Conservation (phyloP, 2,329 filamentous ascomycete genomes). For the Didymella pomorum region DNA sequence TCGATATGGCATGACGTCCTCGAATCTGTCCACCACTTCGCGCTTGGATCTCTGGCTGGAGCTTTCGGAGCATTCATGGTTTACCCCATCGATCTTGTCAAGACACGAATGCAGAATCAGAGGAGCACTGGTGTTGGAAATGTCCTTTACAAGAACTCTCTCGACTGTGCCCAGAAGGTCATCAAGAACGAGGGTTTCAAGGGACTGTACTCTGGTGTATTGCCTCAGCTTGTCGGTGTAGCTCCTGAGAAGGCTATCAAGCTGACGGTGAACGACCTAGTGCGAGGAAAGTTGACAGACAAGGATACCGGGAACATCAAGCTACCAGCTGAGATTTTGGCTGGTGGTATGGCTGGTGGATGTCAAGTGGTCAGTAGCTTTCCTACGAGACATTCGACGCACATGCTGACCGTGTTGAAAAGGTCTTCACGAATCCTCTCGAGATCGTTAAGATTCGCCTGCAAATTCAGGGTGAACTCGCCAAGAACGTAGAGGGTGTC, state of each 20-base stretch:
- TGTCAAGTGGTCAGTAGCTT: constrained; percentile 84
- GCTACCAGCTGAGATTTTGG: constrained; percentile 76
- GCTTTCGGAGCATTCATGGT: constrained; percentile 99
- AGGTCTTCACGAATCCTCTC: constrained; percentile 96
- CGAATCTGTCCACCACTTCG: constrained; percentile 89
- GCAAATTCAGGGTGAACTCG: constrained; percentile 94
- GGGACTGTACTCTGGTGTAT: constrained; percentile 91
- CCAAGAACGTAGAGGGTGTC: constrained; percentile 82
- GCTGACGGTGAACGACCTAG: constrained; percentile 95
- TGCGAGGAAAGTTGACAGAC: constrained; percentile 77
- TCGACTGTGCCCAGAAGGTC: constrained; percentile 94
- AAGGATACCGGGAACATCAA: constrained; percentile 76
- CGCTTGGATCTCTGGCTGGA: constrained; percentile 85
- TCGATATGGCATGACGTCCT: constrained; percentile 69
- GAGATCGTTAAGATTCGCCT: constrained; percentile 99
- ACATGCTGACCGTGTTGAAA: constrained; percentile 20
- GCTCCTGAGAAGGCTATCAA: constrained; percentile 99
- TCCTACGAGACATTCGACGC: not conserved
- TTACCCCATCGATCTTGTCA: constrained; percentile 97
- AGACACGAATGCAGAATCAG: constrained; percentile 99
- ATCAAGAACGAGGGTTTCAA: constrained; percentile 88
- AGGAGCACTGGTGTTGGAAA: constrained; percentile 79
- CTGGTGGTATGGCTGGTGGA: constrained; percentile 87
- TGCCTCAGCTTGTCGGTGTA: constrained; percentile 95
- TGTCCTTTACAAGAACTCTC: constrained; percentile 92